Evolutionary conservation across 192 early-diverging fungal genomes (phyloP).

Genomic region (Martensiomyces pterosporus): DNA sequence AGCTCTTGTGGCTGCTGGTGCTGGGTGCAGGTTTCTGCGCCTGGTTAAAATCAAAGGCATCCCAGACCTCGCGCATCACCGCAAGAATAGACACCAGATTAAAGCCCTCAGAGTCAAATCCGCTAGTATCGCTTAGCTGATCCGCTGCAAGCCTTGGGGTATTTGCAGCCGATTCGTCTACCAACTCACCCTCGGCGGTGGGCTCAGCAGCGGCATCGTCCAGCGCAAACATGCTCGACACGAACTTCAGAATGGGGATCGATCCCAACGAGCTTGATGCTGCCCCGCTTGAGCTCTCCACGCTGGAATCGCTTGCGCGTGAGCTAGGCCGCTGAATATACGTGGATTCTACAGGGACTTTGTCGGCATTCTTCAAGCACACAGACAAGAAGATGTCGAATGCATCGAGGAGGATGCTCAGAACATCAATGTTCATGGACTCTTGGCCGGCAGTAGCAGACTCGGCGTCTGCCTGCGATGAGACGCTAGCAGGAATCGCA

Average conservation of each 20-base stretch:
- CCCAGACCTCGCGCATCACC: constrained; percentile 32
- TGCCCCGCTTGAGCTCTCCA: not conserved
- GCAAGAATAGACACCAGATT: constrained; percentile 24
- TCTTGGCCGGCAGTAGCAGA: not conserved
- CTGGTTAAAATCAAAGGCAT: constrained; percentile 21
- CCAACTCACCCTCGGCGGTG: not conserved
- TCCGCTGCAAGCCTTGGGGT: too few relatives aligned
- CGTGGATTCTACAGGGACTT: not conserved
- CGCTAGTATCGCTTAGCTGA: too few relatives aligned
- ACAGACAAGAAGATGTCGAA: constrained; percentile 35
- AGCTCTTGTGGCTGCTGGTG: not conserved
- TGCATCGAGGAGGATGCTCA: constrained; percentile 25
- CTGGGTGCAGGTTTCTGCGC: not conserved
- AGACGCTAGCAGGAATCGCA: constrained; percentile 10
- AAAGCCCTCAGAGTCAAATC: constrained; percentile 5
- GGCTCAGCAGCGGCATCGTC: not conserved
- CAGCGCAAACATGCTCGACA: constrained; percentile 32
- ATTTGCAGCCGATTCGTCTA: not conserved
- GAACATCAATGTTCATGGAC: constrained; percentile 17
- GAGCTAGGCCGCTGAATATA: constrained; percentile 16
- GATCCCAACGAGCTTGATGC: constrained; percentile 12
- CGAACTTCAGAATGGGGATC: constrained; percentile 28
- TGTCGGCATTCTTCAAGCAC: constrained; percentile 26
- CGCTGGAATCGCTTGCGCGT: constrained; percentile 21
- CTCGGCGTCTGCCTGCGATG: not conserved